Percentiles rank a stretch among this genome's conserved stretches.
These are phyloP conservation scores for Trichoderma sp. DNA, from an alignment of 2,329 filamentous ascomycete species.

Conservation along the genomic window DNA sequence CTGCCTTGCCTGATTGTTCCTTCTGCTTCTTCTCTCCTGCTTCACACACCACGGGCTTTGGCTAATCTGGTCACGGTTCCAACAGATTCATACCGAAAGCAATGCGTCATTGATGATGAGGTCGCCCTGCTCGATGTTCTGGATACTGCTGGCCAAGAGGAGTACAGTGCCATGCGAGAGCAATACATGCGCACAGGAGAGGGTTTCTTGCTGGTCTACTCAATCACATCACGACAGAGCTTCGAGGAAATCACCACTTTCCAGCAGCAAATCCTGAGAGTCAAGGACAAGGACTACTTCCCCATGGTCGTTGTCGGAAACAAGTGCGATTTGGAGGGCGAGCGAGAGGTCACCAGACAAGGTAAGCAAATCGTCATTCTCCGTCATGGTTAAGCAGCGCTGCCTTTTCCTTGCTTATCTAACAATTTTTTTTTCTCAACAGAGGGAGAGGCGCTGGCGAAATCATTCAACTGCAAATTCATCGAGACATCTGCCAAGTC, in stretches of 20 bases:
- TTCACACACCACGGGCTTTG: neutral
- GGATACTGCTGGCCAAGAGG: conserved; percentile 97
- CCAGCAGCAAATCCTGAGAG: conserved; percentile 95
- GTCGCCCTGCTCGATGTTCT: conserved; percentile 96
- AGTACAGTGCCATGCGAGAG: conserved; percentile 99
- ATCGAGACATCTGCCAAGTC: conserved; percentile 99
- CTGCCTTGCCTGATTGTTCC: neutral
- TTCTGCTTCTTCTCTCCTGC: neutral
- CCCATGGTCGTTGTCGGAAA: conserved; percentile 98
- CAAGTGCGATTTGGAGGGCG: conserved; percentile 96
- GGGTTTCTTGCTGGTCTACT: conserved; percentile 96
- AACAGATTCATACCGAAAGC: conserved; percentile 98
- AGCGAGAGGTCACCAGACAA: conserved; percentile 88
- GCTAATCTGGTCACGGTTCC: conserved; percentile 25
- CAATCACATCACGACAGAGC: conserved; percentile 94
- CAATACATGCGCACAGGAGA: conserved; percentile 99
- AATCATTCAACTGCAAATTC: conserved; percentile 93
- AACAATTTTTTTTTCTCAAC: conserved; percentile 27
- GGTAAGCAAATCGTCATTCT: conserved; percentile 57
- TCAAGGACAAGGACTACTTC: conserved; percentile 99
- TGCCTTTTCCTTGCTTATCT: neutral
- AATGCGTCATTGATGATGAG: conserved; percentile 98
- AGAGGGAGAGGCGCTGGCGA: conserved; percentile 90
- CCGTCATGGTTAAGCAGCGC: neutral
- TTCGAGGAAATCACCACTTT: conserved; percentile 99